Evolutionary conservation across 2,329 filamentous ascomycete species (phyloP).

Genomic region (Tothia fuscella): DNA sequence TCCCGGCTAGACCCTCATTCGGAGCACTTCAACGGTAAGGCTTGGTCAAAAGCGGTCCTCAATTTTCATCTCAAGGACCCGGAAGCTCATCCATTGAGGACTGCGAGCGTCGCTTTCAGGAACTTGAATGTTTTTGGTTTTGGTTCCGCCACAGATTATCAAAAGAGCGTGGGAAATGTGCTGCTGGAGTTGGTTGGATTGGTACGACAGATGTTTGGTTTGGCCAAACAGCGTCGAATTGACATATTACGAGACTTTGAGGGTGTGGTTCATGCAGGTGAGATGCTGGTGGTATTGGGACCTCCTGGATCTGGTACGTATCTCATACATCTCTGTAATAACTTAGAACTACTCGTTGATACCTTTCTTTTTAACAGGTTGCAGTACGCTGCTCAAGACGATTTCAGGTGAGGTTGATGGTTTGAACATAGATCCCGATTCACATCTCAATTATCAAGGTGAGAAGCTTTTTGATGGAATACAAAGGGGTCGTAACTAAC

Average conservation of each 20-base stretch:
- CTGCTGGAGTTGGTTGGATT: constrained; percentile 29
- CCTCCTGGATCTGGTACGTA: constrained; percentile 53
- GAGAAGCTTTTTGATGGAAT: constrained; percentile 11
- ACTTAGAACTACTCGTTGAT: no score
- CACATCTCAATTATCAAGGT: constrained; percentile 76
- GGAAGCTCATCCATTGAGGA: constrained; percentile 29
- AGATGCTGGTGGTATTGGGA: constrained; percentile 66
- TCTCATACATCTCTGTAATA: no score
- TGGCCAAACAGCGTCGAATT: constrained; percentile 28
- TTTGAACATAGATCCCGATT: constrained; percentile 56
- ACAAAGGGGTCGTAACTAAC: no score
- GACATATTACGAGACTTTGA: constrained; percentile 59
- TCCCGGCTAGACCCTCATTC: constrained; percentile 35
- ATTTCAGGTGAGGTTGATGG: constrained; percentile 75
- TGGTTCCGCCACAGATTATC: constrained; percentile 37
- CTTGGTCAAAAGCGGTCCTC: constrained; percentile 39
- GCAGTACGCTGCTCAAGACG: constrained; percentile 75
- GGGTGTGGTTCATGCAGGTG: constrained; percentile 55
- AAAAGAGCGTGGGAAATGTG: constrained; percentile 38
- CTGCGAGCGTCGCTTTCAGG: constrained; percentile 35
- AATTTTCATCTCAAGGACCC: constrained; percentile 32
- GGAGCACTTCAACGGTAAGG: constrained; percentile 34
- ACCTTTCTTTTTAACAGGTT: no score
- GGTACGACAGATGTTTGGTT: constrained; percentile 23
- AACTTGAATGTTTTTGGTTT: constrained; percentile 38